Percentiles rank a stretch among this genome's conserved stretches.
Conservation (phyloP, 768 basidiomycete genomes). For the Tylopilus rubrobrunneus region DNA sequence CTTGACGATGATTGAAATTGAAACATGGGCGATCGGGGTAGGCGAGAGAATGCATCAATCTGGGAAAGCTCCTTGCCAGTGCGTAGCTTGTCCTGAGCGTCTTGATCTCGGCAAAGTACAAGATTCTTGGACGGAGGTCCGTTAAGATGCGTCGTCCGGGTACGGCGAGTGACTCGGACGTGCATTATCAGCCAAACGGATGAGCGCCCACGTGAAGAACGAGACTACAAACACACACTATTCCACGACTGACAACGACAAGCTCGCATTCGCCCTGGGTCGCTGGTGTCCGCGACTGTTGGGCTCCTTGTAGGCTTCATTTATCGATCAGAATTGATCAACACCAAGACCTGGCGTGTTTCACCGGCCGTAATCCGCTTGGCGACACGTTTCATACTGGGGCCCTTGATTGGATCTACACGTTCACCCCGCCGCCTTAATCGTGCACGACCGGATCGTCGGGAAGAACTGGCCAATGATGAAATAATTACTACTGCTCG, state of each 20-base stretch:
- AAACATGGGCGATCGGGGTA: too few species aligned
- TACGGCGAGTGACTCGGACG: too few species aligned
- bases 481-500: slow-evolving; percentile 65
- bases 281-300: slow-evolving; percentile 54
- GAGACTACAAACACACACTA: too few species aligned
- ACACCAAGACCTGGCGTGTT: slow-evolving; percentile 76
- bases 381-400: slow-evolving; percentile 51
- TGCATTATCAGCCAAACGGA: too few species aligned
- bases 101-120: too few species aligned
- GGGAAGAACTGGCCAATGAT: slow-evolving; percentile 38
- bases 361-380: slow-evolving; percentile 56
- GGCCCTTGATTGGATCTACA: slow-evolving; percentile 65
- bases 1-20: too few species aligned
- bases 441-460: slow-evolving; percentile 66
- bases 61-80: too few species aligned
- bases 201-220: too few species aligned
- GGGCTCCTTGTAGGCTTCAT: slow-evolving; percentile 71
- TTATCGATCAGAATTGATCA: slow-evolving; percentile 80
- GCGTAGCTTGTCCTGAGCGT: too few species aligned
- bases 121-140: too few species aligned
- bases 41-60: too few species aligned
- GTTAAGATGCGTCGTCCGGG: too few species aligned
- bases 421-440: slow-evolving; percentile 63
- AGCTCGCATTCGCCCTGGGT: slow-evolving; percentile 75
- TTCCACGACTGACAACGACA: slow-evolving; percentile 6